These are phyloP conservation scores for Scutellaria galericulata DNA, from an alignment of 257 asterid genomes.

Conservation along the genomic window DNA sequence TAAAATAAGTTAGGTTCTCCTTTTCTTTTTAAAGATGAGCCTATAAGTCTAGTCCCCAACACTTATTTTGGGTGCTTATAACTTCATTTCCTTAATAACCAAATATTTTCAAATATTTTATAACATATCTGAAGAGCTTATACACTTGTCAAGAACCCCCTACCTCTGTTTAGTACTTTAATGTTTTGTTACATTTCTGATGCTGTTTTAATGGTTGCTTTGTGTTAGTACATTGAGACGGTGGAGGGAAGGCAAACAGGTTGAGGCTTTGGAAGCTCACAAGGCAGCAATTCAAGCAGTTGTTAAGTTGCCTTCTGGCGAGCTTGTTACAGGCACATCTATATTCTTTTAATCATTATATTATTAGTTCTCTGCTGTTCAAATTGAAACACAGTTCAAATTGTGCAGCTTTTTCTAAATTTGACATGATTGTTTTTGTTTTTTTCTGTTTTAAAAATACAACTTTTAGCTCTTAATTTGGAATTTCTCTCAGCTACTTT, in stretches of 20 bases:
- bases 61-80: background rate
- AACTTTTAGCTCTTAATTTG: constrained; percentile 7
- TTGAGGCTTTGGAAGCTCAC: constrained; percentile 91
- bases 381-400: background rate
- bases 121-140: constrained; percentile 14
- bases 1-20: background rate
- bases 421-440: background rate
- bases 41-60: background rate
- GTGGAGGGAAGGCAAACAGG: constrained; percentile 85
- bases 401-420: background rate
- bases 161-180: background rate
- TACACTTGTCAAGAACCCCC: background rate
- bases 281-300: constrained; percentile 80
- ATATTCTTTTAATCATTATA: constrained; percentile 28
- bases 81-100: background rate
- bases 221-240: constrained; percentile 74
- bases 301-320: constrained; percentile 86
- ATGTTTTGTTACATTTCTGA: constrained; percentile 25
- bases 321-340: constrained; percentile 77
- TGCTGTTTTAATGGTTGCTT: constrained; percentile 30
- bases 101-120: background rate
- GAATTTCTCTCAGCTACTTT: constrained; percentile 13
- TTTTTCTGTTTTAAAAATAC: constrained; percentile 15
- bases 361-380: constrained; percentile 3
- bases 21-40: background rate